Evolutionary conservation across 108 stramenopile species (phyloP).

Genomic region (Aurantiochytrium sp.): DNA sequence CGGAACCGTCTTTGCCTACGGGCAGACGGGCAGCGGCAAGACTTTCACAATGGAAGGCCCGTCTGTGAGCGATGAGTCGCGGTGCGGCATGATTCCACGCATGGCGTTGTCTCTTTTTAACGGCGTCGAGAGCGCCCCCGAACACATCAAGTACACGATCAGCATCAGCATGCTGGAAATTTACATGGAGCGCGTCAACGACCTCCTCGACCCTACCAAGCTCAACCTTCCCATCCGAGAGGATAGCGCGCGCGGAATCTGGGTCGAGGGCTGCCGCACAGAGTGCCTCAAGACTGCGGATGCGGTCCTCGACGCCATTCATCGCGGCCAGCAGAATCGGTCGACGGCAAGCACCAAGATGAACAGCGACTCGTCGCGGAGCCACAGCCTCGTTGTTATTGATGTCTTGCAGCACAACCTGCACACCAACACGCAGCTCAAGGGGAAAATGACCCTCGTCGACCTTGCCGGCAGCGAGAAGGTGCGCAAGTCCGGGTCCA

Average conservation of each 20-base stretch:
- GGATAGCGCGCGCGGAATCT: conserved; percentile 56
- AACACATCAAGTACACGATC: not conserved
- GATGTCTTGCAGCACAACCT: conserved; percentile 16
- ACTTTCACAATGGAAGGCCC: conserved; percentile 32
- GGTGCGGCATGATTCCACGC: conserved; percentile 25
- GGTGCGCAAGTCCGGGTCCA: conserved; percentile 37
- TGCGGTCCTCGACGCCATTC: conserved; percentile 35
- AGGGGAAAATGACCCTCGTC: conserved; percentile 35
- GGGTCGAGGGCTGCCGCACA: conserved; percentile 59
- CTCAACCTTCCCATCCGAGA: conserved; percentile 62
- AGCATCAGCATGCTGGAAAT: conserved; percentile 37
- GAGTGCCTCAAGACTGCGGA: conserved; percentile 36
- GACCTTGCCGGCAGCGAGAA: conserved; percentile 47
- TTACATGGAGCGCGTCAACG: conserved; percentile 38
- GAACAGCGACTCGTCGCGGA: conserved; percentile 41
- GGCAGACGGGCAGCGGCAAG: conserved; percentile 22
- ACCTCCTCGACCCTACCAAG: conserved; percentile 16
- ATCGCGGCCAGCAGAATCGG: conserved; percentile 21
- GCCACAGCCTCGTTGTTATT: conserved; percentile 41
- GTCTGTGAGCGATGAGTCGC: not conserved
- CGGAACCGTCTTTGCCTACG: conserved; percentile 44
- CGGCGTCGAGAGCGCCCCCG: not conserved
- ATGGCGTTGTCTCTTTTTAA: not conserved
- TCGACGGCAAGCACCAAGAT: conserved; percentile 42
- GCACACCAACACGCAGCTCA: not conserved